A percentile compares a stretch with the other conserved stretches of the same genome.
Conservation (phyloP, 2,329 filamentous ascomycete genomes). For the Neofusicoccum ribis region DNA sequence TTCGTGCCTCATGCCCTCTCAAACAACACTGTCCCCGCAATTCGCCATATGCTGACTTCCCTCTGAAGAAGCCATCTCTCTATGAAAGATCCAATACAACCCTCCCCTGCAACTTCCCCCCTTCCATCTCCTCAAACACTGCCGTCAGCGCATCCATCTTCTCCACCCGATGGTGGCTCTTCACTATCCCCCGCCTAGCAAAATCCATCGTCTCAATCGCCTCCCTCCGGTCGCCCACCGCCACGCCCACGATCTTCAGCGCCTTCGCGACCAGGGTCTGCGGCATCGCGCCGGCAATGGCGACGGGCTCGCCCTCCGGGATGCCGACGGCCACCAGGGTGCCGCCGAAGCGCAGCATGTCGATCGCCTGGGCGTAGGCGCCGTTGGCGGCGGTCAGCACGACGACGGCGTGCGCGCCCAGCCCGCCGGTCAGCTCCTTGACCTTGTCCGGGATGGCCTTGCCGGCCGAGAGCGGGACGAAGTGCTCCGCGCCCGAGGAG, state of each 20-base stretch:
- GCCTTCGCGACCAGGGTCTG: slow-evolving; percentile 44
- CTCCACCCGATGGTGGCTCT: slow-evolving; percentile 48
- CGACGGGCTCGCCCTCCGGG: slow-evolving; percentile 49
- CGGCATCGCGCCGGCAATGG: slow-evolving; percentile 45
- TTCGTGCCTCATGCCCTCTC: neutral
- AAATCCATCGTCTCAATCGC: slow-evolving; percentile 52
- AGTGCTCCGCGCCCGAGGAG: slow-evolving; percentile 65
- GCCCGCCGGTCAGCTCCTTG: slow-evolving; percentile 55
- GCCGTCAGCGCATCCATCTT: slow-evolving; percentile 51
- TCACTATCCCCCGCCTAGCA: slow-evolving; percentile 45
- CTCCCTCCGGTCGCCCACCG: slow-evolving; percentile 49
- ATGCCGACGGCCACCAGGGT: slow-evolving; percentile 49
- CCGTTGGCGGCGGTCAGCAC: slow-evolving; percentile 53
- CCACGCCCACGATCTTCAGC: slow-evolving; percentile 46
- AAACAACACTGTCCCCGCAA: neutral
- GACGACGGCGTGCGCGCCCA: slow-evolving; percentile 62
- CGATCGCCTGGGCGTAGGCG: slow-evolving; percentile 45
- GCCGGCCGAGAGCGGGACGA: slow-evolving; percentile 62
- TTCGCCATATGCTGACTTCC: neutral
- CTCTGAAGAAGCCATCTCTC: neutral
- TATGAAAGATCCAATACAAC: slow-evolving; percentile 48
- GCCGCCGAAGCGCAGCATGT: slow-evolving; percentile 47
- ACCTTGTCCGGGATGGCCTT: slow-evolving; percentile 56
- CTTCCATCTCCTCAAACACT: slow-evolving; percentile 50
- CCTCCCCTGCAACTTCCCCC: slow-evolving; percentile 46